Percentiles rank a stretch among this genome's conserved stretches.
These are phyloP conservation scores for Magnusiomyces clavatus DNA, from an alignment of 1,139 yeast genomes.

Conservation along the genomic window DNA sequence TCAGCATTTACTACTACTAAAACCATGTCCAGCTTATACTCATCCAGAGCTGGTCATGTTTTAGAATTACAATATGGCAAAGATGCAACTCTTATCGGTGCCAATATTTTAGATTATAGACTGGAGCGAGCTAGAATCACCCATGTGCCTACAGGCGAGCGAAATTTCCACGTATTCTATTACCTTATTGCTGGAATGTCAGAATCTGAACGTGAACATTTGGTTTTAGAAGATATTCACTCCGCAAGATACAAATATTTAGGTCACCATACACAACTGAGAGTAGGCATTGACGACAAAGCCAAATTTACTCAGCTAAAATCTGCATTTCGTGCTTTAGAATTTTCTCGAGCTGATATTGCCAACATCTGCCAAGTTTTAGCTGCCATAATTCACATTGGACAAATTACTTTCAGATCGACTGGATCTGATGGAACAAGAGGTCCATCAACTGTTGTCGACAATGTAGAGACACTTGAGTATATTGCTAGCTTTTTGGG, in stretches of 20 bases:
- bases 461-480: constrained; percentile 31
- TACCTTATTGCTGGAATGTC: constrained; percentile 35
- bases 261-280: constrained; percentile 36
- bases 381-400: constrained; percentile 38
- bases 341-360: constrained; percentile 35
- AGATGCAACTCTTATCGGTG: constrained; percentile 35
- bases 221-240: constrained; percentile 28
- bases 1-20: constrained; percentile 37
- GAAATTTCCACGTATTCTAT: constrained; percentile 38
- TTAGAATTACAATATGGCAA: constrained; percentile 35
- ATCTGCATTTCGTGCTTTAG: constrained; percentile 31
- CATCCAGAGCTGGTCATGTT: constrained; percentile 36
- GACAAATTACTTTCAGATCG: constrained; percentile 34
- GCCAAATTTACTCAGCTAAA: constrained; percentile 33
- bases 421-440: constrained; percentile 31
- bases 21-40: constrained; percentile 27
- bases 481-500: constrained; percentile 36
- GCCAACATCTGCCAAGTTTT: constrained; percentile 39
- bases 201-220: constrained; percentile 33
- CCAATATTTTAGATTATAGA: constrained; percentile 34
- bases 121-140: constrained; percentile 37
- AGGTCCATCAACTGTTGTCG: constrained; percentile 34
- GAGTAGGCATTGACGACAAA: constrained; percentile 34
- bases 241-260: constrained; percentile 32
- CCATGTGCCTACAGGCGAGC: constrained; percentile 36